Percentiles rank a stretch among this genome's conserved stretches.
phyloP scores from a whole-genome alignment of 306 rosid genomes.

The Vigna unguiculata region DNA sequence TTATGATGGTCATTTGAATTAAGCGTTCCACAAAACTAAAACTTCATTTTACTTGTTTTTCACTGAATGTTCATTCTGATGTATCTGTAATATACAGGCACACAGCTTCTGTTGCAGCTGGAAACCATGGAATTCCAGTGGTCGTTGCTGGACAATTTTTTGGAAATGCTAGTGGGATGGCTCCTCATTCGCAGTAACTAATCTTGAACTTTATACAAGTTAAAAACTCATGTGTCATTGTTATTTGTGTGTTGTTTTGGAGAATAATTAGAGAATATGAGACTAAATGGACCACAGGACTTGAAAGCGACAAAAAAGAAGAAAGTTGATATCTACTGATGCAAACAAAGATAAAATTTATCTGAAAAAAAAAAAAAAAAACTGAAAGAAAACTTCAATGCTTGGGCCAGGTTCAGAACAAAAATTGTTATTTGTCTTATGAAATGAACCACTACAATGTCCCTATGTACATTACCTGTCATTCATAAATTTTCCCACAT shows the following conservation, averaged over 20 bases:
- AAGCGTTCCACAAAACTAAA: background rate
- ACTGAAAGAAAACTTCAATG: background rate
- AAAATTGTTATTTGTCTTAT: background rate
- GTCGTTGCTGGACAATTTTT: slow-evolving; percentile 84
- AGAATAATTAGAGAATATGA: background rate
- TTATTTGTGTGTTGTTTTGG: background rate
- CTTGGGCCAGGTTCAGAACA: background rate
- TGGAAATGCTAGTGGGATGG: slow-evolving; percentile 99
- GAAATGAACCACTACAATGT: background rate
- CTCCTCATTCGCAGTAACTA: slow-evolving; percentile 97
- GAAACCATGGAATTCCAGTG: slow-evolving; percentile 97
- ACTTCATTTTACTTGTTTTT: slow-evolving; percentile 11
- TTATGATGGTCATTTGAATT: background rate
- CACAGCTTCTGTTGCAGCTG: slow-evolving; percentile 95
- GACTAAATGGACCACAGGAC: background rate
- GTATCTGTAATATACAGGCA: slow-evolving; percentile 66
- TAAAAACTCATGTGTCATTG: slow-evolving; percentile 10
- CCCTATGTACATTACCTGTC: background rate
- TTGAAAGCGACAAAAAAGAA: background rate
- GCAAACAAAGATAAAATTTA: background rate
- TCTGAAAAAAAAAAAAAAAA: background rate
- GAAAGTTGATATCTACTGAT: background rate
- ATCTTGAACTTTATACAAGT: slow-evolving; percentile 38
- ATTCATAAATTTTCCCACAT: background rate
- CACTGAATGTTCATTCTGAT: slow-evolving; percentile 41